Base-by-base conservation (phyloP, 352 stramenopile genomes). In the Phytopythium litorale region DNA sequence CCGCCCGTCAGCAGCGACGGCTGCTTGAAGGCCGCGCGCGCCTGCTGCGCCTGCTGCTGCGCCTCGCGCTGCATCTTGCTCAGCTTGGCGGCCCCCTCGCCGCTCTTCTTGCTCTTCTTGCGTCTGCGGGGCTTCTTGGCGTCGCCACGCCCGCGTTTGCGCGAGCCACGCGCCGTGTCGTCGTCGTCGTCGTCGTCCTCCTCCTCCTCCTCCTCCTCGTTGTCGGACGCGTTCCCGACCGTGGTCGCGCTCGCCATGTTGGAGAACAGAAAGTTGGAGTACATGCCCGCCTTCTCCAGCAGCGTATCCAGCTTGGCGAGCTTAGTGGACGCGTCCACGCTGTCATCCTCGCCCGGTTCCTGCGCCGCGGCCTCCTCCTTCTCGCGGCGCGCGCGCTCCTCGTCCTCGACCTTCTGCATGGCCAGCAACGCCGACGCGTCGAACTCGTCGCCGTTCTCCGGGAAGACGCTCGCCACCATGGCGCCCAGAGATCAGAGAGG, bases 191-290 rank as follows among this genome's bases (percentile, higher is more conserved):
- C 66, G 1, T 75, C 64, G 3, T 76, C 49, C 15, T 56, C 63
- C 0, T 49, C 35, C 15, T 58, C 46, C 3, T 37, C 43, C 0
- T 37, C 33, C 0, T 66, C 32, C 13, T 49, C 21, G 2, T 60
- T 12, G 25, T 21, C 28, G 15, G 28, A 21, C 48, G 48, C 13
- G 1, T 38, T 62, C 25, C 63, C 68, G 2, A 85, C 66, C 7
- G 74, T 87, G 25, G 80, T 74, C 2, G 80, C 78, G 23, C 68
- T 88, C 38, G 79, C 76, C 84, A 94, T 94, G 68, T 94, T 94
- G 68, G 84, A 90, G 60, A 92, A 88, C 2, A 94, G 65, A 52
- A 96, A 95, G 57, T 81, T 93, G 51, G 85, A 94, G 73, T 94
- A 96, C 40, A 94, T 67, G 28, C 84, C 87, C 6, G 88, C 88